Percentiles rank a stretch among this genome's conserved stretches.
Evolutionary conservation across 306 rosid species (phyloP).

Genomic region (Senna siamea): DNA sequence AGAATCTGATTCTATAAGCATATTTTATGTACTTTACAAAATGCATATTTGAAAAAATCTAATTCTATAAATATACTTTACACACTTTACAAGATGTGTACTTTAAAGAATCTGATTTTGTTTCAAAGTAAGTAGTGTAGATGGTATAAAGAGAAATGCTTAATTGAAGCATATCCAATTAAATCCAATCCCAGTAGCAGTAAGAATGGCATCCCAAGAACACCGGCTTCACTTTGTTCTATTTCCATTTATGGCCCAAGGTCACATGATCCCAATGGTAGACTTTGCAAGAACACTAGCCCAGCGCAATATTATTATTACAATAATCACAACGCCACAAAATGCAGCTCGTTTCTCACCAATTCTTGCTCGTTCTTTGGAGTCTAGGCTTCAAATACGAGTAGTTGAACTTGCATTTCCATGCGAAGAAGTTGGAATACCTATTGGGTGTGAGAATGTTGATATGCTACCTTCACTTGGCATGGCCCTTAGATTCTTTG

Average conservation of each 20-base stretch:
- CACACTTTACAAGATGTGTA: too few relatives aligned
- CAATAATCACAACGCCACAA: slow-evolving; percentile 68
- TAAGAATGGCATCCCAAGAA: slow-evolving; percentile 38
- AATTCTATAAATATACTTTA: too few relatives aligned
- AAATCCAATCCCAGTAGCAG: neutral
- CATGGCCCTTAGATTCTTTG: slow-evolving; percentile 14
- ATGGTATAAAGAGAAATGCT: neutral
- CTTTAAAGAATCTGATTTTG: too few relatives aligned
- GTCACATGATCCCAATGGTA: slow-evolving; percentile 88
- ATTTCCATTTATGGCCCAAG: slow-evolving; percentile 82
- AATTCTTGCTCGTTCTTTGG: slow-evolving; percentile 39
- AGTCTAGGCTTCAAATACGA: slow-evolving; percentile 41
- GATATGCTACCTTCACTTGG: slow-evolving; percentile 56
- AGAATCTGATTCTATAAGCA: too few relatives aligned
- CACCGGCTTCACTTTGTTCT: slow-evolving; percentile 60
- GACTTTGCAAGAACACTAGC: slow-evolving; percentile 68
- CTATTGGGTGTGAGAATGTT: slow-evolving; percentile 69
- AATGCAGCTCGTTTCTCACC: slow-evolving; percentile 68
- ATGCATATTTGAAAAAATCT: too few relatives aligned
- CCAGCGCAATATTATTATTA: slow-evolving; percentile 52
- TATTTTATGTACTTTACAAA: too few relatives aligned
- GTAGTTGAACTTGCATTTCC: slow-evolving; percentile 61
- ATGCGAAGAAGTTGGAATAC: slow-evolving; percentile 57
- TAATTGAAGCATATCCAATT: neutral
- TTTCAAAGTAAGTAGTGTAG: too few relatives aligned